Evolutionary conservation across 108 stramenopile species (phyloP).

Genomic region (Skeletonema costatum): DNA sequence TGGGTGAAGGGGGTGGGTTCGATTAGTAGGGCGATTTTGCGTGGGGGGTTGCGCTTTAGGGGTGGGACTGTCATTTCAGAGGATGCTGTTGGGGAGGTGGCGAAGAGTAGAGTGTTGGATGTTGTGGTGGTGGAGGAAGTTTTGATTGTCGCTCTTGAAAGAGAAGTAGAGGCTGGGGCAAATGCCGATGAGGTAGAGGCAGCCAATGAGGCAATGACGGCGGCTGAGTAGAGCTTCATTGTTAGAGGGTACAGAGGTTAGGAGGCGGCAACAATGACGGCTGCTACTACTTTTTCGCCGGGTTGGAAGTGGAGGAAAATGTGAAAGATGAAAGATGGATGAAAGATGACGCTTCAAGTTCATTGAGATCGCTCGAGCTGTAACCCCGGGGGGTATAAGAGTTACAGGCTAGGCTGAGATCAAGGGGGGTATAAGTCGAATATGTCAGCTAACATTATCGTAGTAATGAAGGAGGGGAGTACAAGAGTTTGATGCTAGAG

Average conservation of each 20-base stretch:
- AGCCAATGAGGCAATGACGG: slow-evolving; percentile 6
- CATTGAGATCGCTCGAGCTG: too few relatives aligned
- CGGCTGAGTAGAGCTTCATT: slow-evolving; percentile 25
- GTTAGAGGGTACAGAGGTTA: neutral
- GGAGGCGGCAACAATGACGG: neutral
- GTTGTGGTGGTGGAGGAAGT: neutral
- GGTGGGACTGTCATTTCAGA: slow-evolving; percentile 48
- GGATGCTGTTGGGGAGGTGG: slow-evolving; percentile 5
- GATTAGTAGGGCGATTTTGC: slow-evolving; percentile 75
- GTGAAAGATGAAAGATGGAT: too few relatives aligned
- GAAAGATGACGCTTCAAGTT: neutral
- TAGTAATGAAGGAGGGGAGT: too few relatives aligned
- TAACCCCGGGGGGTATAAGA: too few relatives aligned
- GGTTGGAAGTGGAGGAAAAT: neutral
- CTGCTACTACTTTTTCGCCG: neutral
- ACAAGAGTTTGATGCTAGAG: too few relatives aligned
- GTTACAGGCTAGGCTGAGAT: too few relatives aligned
- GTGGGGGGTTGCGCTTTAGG: slow-evolving; percentile 62
- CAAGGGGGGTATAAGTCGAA: too few relatives aligned
- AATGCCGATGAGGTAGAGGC: slow-evolving; percentile 3
- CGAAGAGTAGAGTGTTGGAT: neutral
- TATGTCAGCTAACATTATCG: too few relatives aligned
- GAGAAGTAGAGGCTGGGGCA: slow-evolving; percentile 7
- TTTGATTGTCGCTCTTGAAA: neutral
- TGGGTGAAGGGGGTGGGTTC: slow-evolving; percentile 96